Evolutionary conservation across 2,329 filamentous ascomycete genomes (phyloP), one percentile per base, ranked within the genome.

Genomic region (Dendryphion nanum): DNA sequence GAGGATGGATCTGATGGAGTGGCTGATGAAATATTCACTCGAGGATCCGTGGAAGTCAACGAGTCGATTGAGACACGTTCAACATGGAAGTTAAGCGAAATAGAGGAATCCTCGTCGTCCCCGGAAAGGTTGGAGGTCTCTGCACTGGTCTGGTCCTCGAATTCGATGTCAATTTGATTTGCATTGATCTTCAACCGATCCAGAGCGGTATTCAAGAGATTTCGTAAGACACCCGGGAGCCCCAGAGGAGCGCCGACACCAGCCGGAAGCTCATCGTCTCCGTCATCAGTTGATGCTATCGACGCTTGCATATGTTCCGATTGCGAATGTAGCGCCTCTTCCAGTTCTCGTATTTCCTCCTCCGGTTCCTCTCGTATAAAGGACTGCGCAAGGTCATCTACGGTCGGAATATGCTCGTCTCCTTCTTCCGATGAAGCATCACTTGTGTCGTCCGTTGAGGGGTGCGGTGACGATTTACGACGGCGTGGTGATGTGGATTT

Each of bases 211-310:
- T 89, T 82, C 5, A 91, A 64, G 48, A 89, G 87, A 47, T 78
- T 79, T 29, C 83, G 78, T 32, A 93, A 68, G 47, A 89, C 88
- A 0, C 70, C 72, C 5, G 86, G 86, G 4, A 91, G 69, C 1
- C 81, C 82, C 20, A 89, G 68, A 1, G 79, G 69, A 48, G 85
- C 78, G 2, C 86, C 86, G 16, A 84, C 87, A n/a, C 86, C 86
- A 4, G 80, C 63, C 7, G 73, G 61, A 12, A 69, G 64, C 24
- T 82, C 82, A 4, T 85, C 81, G 26, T 83, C 80, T 45, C 75
- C 76, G 50, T 84, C 78, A 31, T 84, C 80, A 52, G 78, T 84
- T 7, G 45, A 72, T 6, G 74, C 53, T 14, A 80, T 63, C 1
- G 83, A 85, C 15, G 81, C 77, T 26, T 77, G 77, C 28, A 86